A percentile compares a stretch with the other conserved stretches of the same genome.
phyloP scores from a whole-genome alignment of 2,329 filamentous ascomycete genomes.

The Fusarium verticillioides region DNA sequence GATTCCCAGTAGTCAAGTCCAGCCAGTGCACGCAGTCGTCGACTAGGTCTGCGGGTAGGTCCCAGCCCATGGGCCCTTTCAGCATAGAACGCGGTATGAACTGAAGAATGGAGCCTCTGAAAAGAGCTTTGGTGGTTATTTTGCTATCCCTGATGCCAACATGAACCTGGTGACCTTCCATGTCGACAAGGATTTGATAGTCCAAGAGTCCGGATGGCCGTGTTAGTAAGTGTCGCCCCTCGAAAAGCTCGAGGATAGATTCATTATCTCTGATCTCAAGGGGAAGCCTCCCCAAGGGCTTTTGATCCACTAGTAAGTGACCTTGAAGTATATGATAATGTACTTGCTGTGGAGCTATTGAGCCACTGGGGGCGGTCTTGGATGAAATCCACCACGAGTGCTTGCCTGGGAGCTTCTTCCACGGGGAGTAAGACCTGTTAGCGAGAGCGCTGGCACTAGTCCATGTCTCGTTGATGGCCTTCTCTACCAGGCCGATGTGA shows the following conservation, averaged over 20 bases:
- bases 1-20: conserved; percentile 50
- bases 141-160: conserved; percentile 58
- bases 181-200: conserved; percentile 51
- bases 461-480: conserved; percentile 34
- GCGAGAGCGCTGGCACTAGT: not conserved
- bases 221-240: conserved; percentile 60
- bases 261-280: conserved; percentile 57
- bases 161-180: conserved; percentile 56
- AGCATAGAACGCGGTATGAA: conserved; percentile 51
- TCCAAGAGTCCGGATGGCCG: conserved; percentile 66
- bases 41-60: conserved; percentile 63
- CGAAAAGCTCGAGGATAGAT: conserved; percentile 63
- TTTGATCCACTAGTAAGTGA: conserved; percentile 51
- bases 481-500: conserved; percentile 43
- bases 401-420: not conserved
- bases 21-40: conserved; percentile 70
- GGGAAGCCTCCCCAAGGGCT: conserved; percentile 60
- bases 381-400: conserved; percentile 19
- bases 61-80: conserved; percentile 44
- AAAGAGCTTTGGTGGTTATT: conserved; percentile 58
- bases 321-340: conserved; percentile 51
- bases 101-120: conserved; percentile 41
- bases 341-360: conserved; percentile 32
- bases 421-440: conserved; percentile 1
- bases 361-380: not conserved